Evolutionary conservation across 2,329 filamentous ascomycete genomes (phyloP).

Genomic region (Colletotrichum cordylinicola): DNA sequence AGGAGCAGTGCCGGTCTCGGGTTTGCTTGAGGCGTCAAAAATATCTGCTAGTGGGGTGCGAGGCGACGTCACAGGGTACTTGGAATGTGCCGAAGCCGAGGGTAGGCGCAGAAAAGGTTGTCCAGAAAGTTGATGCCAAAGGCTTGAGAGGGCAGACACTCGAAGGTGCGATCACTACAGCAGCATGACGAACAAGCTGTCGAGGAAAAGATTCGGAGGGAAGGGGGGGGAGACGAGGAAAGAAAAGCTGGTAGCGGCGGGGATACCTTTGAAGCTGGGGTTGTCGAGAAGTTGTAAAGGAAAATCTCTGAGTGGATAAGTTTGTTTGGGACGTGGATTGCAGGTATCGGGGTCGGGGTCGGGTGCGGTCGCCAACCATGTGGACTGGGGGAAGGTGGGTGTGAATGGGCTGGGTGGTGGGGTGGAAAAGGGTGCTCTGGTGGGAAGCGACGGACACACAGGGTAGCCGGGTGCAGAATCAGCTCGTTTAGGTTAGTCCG

Average conservation of each 20-base stretch:
- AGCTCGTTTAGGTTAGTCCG: constrained; percentile 5
- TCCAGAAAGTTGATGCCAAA: background rate
- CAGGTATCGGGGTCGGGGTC: constrained; percentile 18
- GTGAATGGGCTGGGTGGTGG: constrained; percentile 10
- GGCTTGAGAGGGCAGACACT: background rate
- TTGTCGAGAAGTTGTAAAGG: constrained; percentile 23
- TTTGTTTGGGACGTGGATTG: constrained; percentile 19
- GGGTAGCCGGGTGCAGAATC: background rate
- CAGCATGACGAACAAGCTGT: constrained; percentile 19
- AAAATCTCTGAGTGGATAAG: constrained; percentile 23
- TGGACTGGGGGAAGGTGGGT: constrained; percentile 7
- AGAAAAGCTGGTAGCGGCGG: constrained; percentile 10
- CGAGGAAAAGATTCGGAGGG: background rate
- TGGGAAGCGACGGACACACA: background rate
- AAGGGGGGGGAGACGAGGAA: background rate
- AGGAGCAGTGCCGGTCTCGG: constrained; percentile 19
- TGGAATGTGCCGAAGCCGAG: constrained; percentile 16
- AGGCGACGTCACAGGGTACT: constrained; percentile 20
- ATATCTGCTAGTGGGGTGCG: constrained; percentile 21
- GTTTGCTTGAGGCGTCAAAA: constrained; percentile 22
- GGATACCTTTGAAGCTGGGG: constrained; percentile 17
- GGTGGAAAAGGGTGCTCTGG: background rate
- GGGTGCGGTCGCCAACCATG: constrained; percentile 18
- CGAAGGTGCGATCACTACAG: constrained; percentile 19
- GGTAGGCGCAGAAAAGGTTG: constrained; percentile 4